Conservation (phyloP, 345 rosid genomes). For the Corchorus capsularis region DNA sequence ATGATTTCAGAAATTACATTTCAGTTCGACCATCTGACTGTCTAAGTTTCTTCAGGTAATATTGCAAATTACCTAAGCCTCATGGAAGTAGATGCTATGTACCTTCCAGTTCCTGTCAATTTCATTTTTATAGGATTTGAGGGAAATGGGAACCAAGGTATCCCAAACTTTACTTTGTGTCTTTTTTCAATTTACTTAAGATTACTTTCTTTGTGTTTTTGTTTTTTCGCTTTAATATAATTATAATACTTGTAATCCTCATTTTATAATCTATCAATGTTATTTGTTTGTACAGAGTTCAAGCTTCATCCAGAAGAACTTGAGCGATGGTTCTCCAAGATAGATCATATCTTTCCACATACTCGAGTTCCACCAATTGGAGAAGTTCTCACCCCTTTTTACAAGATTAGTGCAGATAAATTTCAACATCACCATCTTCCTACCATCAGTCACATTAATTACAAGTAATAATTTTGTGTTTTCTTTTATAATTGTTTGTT, state of each 20-base stretch:
- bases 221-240: background rate
- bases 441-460: conserved; percentile 67
- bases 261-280: conserved; percentile 18
- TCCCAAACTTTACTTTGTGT: conserved; percentile 5
- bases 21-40: background rate
- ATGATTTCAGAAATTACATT: background rate
- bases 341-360: conserved; percentile 91
- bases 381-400: conserved; percentile 74
- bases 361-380: conserved; percentile 75
- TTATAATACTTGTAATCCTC: conserved; percentile 7
- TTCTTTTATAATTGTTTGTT: conserved; percentile 18
- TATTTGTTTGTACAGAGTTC: conserved; percentile 51
- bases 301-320: conserved; percentile 83
- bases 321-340: conserved; percentile 91
- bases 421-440: conserved; percentile 74
- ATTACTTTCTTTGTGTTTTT: background rate
- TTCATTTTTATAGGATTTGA: conserved; percentile 96
- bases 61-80: conserved; percentile 84
- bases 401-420: conserved; percentile 65
- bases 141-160: conserved; percentile 97
- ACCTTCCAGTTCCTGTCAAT: conserved; percentile 92
- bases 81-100: conserved; percentile 84
- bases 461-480: conserved; percentile 56
- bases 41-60: conserved; percentile 47
- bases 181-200: background rate